Percentiles rank a stretch among this genome's conserved stretches.
phyloP scores from a whole-genome alignment of 2,329 filamentous ascomycete genomes.

The Verticillium isaacii region DNA sequence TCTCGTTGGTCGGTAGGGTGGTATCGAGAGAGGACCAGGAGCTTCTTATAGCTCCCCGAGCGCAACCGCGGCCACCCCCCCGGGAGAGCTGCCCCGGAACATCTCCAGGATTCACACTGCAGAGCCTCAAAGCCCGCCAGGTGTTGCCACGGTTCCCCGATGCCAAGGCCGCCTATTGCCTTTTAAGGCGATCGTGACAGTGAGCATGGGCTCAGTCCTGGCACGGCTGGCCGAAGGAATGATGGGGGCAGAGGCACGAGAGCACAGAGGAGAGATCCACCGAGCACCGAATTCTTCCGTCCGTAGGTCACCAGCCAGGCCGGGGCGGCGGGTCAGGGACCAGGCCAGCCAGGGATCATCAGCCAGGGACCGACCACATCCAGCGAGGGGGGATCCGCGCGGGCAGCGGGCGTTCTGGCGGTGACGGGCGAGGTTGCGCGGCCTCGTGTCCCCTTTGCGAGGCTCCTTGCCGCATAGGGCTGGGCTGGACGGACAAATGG shows the following conservation, averaged over 20 bases:
- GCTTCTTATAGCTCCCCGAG: background rate
- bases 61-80: too few species aligned
- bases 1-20: background rate
- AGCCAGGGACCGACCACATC: too few species aligned
- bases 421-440: background rate
- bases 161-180: background rate
- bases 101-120: too few species aligned
- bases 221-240: background rate
- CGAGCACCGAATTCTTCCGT: background rate
- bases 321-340: background rate
- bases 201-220: background rate
- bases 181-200: background rate
- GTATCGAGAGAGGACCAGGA: background rate
- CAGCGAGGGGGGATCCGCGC: too few species aligned
- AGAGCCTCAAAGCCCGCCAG: too few species aligned
- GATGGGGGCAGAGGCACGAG: background rate
- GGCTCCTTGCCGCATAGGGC: background rate
- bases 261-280: background rate
- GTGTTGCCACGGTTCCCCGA: background rate
- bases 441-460: background rate
- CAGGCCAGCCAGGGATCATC: background rate
- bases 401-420: too few species aligned
- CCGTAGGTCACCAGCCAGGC: background rate
- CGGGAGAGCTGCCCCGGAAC: too few species aligned
- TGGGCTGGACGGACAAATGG: background rate